These are phyloP conservation scores for Fusarium guadeloupense DNA, from an alignment of 2,329 filamentous ascomycete species.

Conservation along the genomic window DNA sequence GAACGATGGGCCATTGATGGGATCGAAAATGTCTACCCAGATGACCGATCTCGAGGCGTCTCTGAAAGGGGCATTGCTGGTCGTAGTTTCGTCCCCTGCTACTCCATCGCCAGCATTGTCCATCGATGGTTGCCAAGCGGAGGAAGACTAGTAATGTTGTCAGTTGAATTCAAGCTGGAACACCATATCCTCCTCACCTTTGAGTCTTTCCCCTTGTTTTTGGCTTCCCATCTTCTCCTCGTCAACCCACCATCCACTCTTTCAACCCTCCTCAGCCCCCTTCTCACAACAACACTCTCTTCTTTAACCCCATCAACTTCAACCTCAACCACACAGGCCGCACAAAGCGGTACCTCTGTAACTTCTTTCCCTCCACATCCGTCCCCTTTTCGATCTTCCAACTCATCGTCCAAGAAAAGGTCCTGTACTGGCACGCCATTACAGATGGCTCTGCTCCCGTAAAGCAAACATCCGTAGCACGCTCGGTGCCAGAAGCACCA, in stretches of 20 bases:
- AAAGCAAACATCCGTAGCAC: constrained; percentile 67
- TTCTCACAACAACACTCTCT: constrained; percentile 50
- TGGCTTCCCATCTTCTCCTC: constrained; percentile 54
- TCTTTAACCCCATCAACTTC: constrained; percentile 49
- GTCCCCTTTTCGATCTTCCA: background rate
- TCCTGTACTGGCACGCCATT: constrained; percentile 48
- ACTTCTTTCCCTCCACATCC: constrained; percentile 52
- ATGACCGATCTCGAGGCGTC: constrained; percentile 49
- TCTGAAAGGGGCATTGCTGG: constrained; percentile 18
- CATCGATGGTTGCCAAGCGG: background rate
- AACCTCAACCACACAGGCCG: constrained; percentile 54
- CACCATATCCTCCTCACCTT: background rate
- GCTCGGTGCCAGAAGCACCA: constrained; percentile 69
- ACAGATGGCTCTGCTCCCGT: constrained; percentile 53
- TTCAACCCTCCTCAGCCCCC: constrained; percentile 56
- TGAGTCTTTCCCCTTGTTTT: constrained; percentile 21
- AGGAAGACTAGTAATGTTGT: constrained; percentile 10
- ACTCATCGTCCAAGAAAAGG: constrained; percentile 42
- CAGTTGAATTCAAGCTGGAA: background rate
- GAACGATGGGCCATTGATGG: constrained; percentile 58
- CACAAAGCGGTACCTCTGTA: constrained; percentile 59
- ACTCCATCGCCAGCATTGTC: constrained; percentile 7
- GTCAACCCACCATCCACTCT: constrained; percentile 58
- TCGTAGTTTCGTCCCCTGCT: constrained; percentile 5
- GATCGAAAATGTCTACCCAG: constrained; percentile 62